Base-by-base conservation (phyloP, 495 filamentous ascomycete species). In the Trichoderma orchidacearum region DNA sequence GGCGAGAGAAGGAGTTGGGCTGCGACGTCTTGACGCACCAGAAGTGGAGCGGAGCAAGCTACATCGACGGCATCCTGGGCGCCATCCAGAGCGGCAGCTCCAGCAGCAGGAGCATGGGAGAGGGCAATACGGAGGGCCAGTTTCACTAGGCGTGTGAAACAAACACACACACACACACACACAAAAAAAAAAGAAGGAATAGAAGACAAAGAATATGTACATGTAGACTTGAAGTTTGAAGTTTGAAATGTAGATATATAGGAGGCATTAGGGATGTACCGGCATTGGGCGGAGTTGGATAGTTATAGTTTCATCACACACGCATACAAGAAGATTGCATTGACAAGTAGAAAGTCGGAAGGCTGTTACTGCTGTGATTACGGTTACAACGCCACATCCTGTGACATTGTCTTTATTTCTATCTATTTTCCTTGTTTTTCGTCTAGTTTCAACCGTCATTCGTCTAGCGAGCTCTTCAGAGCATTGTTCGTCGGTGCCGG, bases 21-120 rank as follows among this genome's bases (percentile, higher is more conserved):
- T 89, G 90, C 21, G 93, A 98, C 65, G 93, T 98, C 15, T 75
- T 98, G 57, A 98, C 92, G 30, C 93, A 98, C 68, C 93, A 98
- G 76, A 96, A 94, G 64, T 98, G 93, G 92, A 95, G 90, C 63
- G 93, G 93, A 11, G 93, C 93, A 0, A 75, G 74, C 17, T 96
- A 96, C 65, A 84, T 97, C 57, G 93, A 98, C 72, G 92, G 90
- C 2, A 93, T 98, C 31, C 63, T 98, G 30, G 91, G 92, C 2
- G 83, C 86, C 1, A 92, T 97, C 59, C 89, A 95, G 72, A 95
- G 87, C 63, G 91, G 93, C 12, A 95, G 87, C 68, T 87, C 83
- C 60, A 78, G 80, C 51, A 88, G 78, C 65, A 89, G 81, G 76
- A 86, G 86, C 66, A 89, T 91, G 87, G 87, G 87, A 0, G 85